Evolutionary conservation across 2,329 filamentous ascomycete genomes (phyloP), one percentile per base, ranked within the genome.

Genomic region (Penicillium freii): DNA sequence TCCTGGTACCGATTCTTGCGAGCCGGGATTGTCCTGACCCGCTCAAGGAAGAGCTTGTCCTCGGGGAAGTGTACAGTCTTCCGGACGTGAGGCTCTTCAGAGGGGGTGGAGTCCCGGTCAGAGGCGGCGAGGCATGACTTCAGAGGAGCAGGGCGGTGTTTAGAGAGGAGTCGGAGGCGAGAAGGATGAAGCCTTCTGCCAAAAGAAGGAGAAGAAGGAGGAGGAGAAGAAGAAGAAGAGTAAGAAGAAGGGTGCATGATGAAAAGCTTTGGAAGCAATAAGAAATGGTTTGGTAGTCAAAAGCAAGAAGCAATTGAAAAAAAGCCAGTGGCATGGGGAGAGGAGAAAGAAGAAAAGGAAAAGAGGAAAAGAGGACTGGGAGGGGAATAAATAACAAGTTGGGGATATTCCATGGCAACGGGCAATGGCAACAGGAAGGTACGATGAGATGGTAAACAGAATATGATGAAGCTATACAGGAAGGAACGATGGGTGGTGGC

Each of bases 311-410:
- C 45, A 51, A 43, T 25, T 50, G 44, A 55, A 21, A 50, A 54
- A 23, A n/a, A 50, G 46, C 46, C 52, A 51, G 45, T 34, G 52
- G 52, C 52, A 55, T 51, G 29, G 46, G 38, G 52, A 44, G 52
- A 55, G 39, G 33, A 36, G 29, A 55, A n/a, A 51, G 38, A 7
- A 55, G 47, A 50, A 42, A 38, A 34, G 13, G 34, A 50, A 13
- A 33, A 33, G 31, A 31, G 11, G 31, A 33, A 21, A 36, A 43
- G 17, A 36, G 19, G 8, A 48, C 15, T 27, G 19, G 15, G 38
- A 31, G n/a, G 29, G 21, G 8, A 6, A 31, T 51, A 55, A 44
- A 55, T 34, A 55, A 43, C 27, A 23, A 23, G 1, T 17, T 15
- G 15, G 6, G 42, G 42, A 25, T 21, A 36, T 11, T 48, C 42